Evolutionary conservation across 768 basidiomycete genomes (phyloP).

Genomic region (Pisolithus tinctorius): DNA sequence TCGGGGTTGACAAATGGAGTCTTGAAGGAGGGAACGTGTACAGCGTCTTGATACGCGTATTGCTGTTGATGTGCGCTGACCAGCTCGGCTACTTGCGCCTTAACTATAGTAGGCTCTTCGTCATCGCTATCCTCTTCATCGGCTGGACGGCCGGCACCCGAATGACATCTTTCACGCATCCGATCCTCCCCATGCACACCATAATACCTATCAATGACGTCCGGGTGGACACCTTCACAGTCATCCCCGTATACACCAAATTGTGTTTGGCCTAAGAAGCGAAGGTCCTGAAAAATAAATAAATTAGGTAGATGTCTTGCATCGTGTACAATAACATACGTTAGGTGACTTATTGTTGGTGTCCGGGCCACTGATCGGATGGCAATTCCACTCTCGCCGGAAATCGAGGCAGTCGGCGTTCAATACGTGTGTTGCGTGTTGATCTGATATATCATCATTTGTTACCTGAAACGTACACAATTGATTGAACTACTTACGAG

Average conservation of each 20-base stretch:
- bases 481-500: slow-evolving; percentile 13
- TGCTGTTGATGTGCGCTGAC: background rate
- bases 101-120: background rate
- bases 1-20: slow-evolving; percentile 7
- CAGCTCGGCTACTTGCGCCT: background rate
- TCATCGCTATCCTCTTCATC: slow-evolving; percentile 1
- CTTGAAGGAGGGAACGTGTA: background rate
- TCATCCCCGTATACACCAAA: slow-evolving; percentile 9
- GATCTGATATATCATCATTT: slow-evolving; percentile 4
- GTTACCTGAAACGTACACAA: background rate
- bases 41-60: background rate
- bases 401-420: slow-evolving; percentile 5
- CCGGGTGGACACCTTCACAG: slow-evolving; percentile 10
- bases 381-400: background rate
- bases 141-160: background rate
- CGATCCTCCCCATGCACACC: background rate
- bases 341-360: slow-evolving; percentile 7
- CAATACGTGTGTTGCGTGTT: slow-evolving; percentile 21
- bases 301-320: background rate
- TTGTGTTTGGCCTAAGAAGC: slow-evolving; percentile 7
- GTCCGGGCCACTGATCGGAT: background rate
- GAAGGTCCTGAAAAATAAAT: slow-evolving; percentile 10
- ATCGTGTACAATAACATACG: background rate
- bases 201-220: slow-evolving; percentile 12
- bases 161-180: background rate